A percentile compares a stretch with the other conserved stretches of the same genome.
These are phyloP conservation scores for Omphalotus guepiniiformis DNA, from an alignment of 768 basidiomycete genomes.

Conservation along the genomic window DNA sequence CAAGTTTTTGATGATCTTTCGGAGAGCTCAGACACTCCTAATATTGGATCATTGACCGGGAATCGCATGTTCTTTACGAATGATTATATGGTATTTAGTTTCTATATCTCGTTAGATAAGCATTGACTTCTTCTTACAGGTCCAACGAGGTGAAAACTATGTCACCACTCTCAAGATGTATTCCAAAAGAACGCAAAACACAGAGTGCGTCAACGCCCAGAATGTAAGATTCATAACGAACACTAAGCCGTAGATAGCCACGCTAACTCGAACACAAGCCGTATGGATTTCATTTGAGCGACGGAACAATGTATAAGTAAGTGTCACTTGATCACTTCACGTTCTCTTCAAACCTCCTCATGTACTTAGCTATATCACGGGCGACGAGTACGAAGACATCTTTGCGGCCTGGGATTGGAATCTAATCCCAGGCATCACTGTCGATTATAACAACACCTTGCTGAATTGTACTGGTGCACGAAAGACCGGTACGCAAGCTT, in stretches of 20 bases:
- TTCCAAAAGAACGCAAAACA: conserved; percentile 53
- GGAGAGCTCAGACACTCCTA: conserved; percentile 12
- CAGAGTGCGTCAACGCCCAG: conserved; percentile 60
- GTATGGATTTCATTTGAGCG: conserved; percentile 65
- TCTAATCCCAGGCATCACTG: conserved; percentile 68
- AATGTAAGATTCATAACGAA: conserved; percentile 40
- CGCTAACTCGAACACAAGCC: too few species aligned
- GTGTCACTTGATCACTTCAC: too few species aligned
- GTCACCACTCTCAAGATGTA: conserved; percentile 65
- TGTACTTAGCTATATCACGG: conserved; percentile 55
- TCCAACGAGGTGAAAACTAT: conserved; percentile 57
- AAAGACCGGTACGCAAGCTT: conserved; percentile 45
- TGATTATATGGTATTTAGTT: conserved; percentile 50
- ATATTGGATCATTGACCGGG: conserved; percentile 19
- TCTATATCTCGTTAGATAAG: neutral
- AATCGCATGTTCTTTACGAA: conserved; percentile 24
- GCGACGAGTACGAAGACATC: conserved; percentile 73
- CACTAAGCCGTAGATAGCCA: neutral
- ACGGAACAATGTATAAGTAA: conserved; percentile 63
- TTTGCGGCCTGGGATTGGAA: conserved; percentile 76
- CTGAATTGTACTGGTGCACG: conserved; percentile 43
- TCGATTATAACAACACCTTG: conserved; percentile 54
- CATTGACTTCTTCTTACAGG: conserved; percentile 30
- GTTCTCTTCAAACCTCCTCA: too few species aligned
- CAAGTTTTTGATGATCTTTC: conserved; percentile 23